Percentiles rank a stretch among this genome's conserved stretches.
Evolutionary conservation across 2,329 filamentous ascomycete species (phyloP).

Genomic region (Orbilia quercus): DNA sequence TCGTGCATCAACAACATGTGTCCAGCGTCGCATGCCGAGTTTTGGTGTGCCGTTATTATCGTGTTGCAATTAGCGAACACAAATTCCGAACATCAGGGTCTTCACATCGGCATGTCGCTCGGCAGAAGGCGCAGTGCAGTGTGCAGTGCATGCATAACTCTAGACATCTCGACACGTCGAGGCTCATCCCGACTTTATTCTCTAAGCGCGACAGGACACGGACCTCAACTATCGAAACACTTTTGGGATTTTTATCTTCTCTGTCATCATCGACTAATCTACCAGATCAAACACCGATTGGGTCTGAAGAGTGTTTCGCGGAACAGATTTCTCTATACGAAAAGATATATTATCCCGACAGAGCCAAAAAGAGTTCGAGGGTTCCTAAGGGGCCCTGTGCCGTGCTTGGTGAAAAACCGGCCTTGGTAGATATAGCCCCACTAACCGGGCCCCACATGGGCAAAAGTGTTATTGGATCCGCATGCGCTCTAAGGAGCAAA

Average conservation of each 20-base stretch:
- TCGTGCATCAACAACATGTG: neutral
- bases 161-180: too few relatives aligned
- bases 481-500: conserved; percentile 22
- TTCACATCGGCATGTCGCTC: neutral
- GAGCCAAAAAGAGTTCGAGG: conserved; percentile 13
- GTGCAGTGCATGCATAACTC: too few relatives aligned
- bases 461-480: conserved; percentile 40
- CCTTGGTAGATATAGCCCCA: conserved; percentile 29
- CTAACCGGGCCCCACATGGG: conserved; percentile 15
- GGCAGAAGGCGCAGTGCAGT: too few relatives aligned
- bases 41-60: neutral
- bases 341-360: conserved; percentile 44
- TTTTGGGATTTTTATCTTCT: conserved; percentile 8
- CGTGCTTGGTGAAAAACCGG: conserved; percentile 19
- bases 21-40: neutral
- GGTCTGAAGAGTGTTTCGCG: conserved; percentile 52
- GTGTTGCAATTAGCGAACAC: neutral
- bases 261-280: conserved; percentile 38
- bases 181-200: conserved; percentile 4
- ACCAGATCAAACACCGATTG: conserved; percentile 35
- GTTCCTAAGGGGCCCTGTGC: conserved; percentile 36
- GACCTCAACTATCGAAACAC: conserved; percentile 1
- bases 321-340: conserved; percentile 10
- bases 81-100: neutral
- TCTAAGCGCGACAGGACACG: conserved; percentile 23